These are phyloP conservation scores for Coemansia sp. DNA, from an alignment of 192 early-diverging fungal species.

Conservation along the genomic window DNA sequence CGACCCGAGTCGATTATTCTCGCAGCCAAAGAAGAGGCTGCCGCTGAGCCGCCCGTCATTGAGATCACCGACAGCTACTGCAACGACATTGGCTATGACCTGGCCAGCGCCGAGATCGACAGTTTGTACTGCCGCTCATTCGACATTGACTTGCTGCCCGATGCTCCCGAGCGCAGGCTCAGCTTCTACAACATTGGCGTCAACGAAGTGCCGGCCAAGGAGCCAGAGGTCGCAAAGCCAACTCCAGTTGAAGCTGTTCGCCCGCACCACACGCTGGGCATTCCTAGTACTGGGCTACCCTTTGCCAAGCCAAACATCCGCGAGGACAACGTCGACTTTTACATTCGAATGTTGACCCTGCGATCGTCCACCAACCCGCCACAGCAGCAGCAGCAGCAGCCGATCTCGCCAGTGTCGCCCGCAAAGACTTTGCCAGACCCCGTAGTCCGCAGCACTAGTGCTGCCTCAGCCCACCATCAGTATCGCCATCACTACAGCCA, in stretches of 20 bases:
- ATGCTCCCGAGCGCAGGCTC: conserved; percentile 36
- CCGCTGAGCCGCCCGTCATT: not conserved
- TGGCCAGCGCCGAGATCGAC: conserved; percentile 29
- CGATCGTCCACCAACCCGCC: conserved; percentile 11
- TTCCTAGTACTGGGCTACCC: not conserved
- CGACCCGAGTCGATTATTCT: conserved; percentile 28
- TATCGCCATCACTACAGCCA: conserved; percentile 3
- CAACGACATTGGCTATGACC: conserved; percentile 41
- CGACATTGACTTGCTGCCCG: conserved; percentile 48
- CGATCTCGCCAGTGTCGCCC: not conserved
- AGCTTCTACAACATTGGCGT: conserved; percentile 41
- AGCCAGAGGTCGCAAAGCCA: too few relatives aligned
- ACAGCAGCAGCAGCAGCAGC: too few relatives aligned
- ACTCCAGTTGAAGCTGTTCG: not conserved
- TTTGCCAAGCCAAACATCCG: conserved; percentile 27
- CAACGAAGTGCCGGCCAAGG: conserved; percentile 13
- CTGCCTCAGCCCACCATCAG: conserved; percentile 21
- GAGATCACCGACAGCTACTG: conserved; percentile 31
- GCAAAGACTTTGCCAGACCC: conserved; percentile 3
- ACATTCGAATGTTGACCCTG: conserved; percentile 28
- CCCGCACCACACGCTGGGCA: conserved; percentile 2
- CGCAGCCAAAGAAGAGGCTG: conserved; percentile 2
- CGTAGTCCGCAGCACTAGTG: not conserved
- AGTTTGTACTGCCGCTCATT: conserved; percentile 37
- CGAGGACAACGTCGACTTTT: conserved; percentile 27